A percentile compares a stretch with the other conserved stretches of the same genome.
phyloP scores from a whole-genome alignment of 208 protist species.

The Leishmania martiniquensis region DNA sequence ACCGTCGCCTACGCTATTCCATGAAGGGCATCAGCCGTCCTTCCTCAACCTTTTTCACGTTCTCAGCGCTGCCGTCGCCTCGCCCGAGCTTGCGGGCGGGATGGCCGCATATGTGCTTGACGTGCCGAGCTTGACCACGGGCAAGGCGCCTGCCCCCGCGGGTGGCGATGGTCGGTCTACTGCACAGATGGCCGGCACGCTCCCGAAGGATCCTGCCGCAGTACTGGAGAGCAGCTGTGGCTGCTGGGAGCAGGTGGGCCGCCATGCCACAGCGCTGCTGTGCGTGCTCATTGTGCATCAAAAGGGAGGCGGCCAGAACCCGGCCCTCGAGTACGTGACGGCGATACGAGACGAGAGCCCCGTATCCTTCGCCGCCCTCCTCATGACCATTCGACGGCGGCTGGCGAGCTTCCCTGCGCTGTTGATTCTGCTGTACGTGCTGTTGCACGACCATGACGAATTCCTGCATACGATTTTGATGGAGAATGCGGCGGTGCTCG shows the following conservation, averaged over 20 bases:
- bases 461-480: conserved; percentile 55
- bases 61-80: conserved; percentile 15
- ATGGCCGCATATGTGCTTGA: conserved; percentile 19
- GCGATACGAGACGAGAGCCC: conserved; percentile 28
- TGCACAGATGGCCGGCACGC: neutral
- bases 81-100: neutral
- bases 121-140: conserved; percentile 6
- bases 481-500: conserved; percentile 35
- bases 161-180: neutral
- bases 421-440: conserved; percentile 70
- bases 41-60: conserved; percentile 47
- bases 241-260: conserved; percentile 45
- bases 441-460: conserved; percentile 69
- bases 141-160: neutral
- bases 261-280: conserved; percentile 64
- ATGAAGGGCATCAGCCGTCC: conserved; percentile 36
- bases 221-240: conserved; percentile 36
- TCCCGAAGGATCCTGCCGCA: conserved; percentile 23
- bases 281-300: conserved; percentile 66
- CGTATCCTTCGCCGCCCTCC: conserved; percentile 45
- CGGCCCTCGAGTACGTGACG: conserved; percentile 50
- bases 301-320: conserved; percentile 63
- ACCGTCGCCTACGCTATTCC: conserved; percentile 41
- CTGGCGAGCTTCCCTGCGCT: conserved; percentile 53
- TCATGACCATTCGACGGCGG: conserved; percentile 38